These are phyloP conservation scores for Lumnitzera littorea DNA, from an alignment of 345 rosid species.

Conservation along the genomic window DNA sequence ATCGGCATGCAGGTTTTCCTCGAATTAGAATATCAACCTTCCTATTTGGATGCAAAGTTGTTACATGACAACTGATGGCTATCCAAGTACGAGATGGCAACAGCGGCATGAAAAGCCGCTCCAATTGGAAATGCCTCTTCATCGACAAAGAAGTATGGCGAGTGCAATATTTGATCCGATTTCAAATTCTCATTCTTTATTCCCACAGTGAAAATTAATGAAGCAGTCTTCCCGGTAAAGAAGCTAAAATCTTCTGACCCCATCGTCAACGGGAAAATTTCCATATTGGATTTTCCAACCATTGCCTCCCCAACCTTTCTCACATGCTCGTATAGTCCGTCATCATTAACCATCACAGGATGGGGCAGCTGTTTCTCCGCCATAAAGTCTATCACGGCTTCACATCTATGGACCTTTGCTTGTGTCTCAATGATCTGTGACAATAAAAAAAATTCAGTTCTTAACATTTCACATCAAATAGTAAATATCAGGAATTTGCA, in stretches of 20 bases:
- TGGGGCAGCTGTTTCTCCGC: constrained; percentile 34
- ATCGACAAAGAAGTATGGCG: constrained; percentile 51
- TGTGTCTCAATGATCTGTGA: constrained; percentile 50
- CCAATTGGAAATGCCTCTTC: constrained; percentile 62
- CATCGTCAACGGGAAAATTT: constrained; percentile 46
- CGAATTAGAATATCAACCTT: too few relatives aligned
- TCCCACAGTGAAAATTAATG: constrained; percentile 47
- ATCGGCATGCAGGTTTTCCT: too few relatives aligned
- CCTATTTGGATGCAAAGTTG: too few relatives aligned
- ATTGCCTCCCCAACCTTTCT: constrained; percentile 43
- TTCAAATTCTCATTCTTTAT: constrained; percentile 42
- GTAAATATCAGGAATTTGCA: too few relatives aligned
- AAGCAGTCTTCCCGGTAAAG: constrained; percentile 50
- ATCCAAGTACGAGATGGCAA: constrained; percentile 53
- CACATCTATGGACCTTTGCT: constrained; percentile 53
- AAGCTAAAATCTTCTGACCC: constrained; percentile 71
- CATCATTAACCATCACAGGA: constrained; percentile 52
- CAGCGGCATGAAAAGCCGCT: constrained; percentile 58
- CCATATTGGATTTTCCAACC: constrained; percentile 47
- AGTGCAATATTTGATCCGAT: constrained; percentile 46
- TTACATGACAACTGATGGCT: constrained; percentile 5
- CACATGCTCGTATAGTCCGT: constrained; percentile 40
- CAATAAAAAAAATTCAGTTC: too few relatives aligned
- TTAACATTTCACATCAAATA: too few relatives aligned
- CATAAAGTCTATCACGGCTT: constrained; percentile 42